Conservation (phyloP, 139 green algal genomes). For the Pseudopediastrum boryanum region DNA sequence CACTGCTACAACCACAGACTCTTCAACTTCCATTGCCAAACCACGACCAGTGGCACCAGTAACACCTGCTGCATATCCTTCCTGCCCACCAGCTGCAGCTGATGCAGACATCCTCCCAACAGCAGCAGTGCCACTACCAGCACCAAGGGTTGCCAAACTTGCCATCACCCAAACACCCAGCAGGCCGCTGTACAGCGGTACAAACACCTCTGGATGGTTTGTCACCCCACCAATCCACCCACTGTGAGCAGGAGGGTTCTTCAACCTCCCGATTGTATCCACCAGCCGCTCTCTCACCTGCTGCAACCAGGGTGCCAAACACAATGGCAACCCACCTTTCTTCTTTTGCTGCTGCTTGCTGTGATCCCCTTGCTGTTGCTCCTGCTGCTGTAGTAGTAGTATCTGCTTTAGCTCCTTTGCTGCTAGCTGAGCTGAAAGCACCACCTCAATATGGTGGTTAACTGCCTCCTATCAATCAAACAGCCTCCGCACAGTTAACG, state of each 20-base stretch:
- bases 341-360: not conserved
- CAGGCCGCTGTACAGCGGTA: constrained; percentile 49
- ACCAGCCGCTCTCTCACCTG: not conserved
- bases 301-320: not conserved
- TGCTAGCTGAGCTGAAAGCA: constrained; percentile 74
- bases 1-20: not conserved
- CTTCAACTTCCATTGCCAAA: not conserved
- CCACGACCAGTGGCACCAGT: not conserved
- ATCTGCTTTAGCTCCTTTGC: constrained; percentile 23
- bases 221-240: constrained; percentile 24
- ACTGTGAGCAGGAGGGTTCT: not conserved
- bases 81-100: too few species aligned
- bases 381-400: too few species aligned
- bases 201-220: constrained; percentile 50
- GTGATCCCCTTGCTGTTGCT: too few species aligned
- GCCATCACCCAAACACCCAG: constrained; percentile 42
- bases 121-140: too few species aligned
- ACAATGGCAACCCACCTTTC: too few species aligned
- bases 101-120: not conserved
- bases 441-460: constrained; percentile 85
- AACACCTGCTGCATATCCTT: not conserved
- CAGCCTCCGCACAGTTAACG: constrained; percentile 60
- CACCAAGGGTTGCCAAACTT: not conserved
- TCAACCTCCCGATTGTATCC: not conserved
- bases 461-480: constrained; percentile 89